A percentile compares a stretch with the other conserved stretches of the same genome.
phyloP scores from a whole-genome alignment of 1,139 yeast genomes.

The Debaryomycetaceae sp. region DNA sequence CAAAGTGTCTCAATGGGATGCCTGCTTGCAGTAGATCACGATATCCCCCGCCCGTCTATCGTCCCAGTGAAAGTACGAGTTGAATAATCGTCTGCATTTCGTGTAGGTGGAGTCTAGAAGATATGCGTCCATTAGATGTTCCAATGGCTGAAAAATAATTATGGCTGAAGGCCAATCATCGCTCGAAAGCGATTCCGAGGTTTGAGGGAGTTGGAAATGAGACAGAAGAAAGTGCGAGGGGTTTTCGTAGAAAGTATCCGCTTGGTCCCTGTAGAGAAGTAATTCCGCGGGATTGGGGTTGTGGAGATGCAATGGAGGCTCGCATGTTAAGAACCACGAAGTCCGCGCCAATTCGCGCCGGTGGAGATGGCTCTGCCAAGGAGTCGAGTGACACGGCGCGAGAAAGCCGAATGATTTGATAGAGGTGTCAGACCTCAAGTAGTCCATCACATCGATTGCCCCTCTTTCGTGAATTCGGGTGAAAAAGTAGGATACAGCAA shows the following conservation, averaged over 20 bases:
- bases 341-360: conserved; percentile 36
- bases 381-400: conserved; percentile 97
- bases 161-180: conserved; percentile 71
- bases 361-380: conserved; percentile 87
- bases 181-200: conserved; percentile 23
- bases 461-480: conserved; percentile 79
- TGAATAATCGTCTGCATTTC: conserved; percentile 59
- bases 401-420: conserved; percentile 66
- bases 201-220: conserved; percentile 12
- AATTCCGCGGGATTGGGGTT: conserved; percentile 22
- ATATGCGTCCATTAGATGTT: conserved; percentile 36
- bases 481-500: conserved; percentile 49
- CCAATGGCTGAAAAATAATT: conserved; percentile 66
- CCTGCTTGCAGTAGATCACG: conserved; percentile 46
- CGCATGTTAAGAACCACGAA: conserved; percentile 82
- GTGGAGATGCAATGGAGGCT: conserved; percentile 68
- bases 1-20: not conserved
- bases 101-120: conserved; percentile 42
- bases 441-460: conserved; percentile 62
- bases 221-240: conserved; percentile 48
- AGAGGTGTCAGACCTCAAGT: conserved; percentile 41
- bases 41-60: conserved; percentile 74
- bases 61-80: conserved; percentile 87
- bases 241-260: conserved; percentile 75
- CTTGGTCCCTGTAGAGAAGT: conserved; percentile 68